These are phyloP conservation scores for Fusarium udum DNA, from an alignment of 2,329 filamentous ascomycete genomes.

Conservation along the genomic window DNA sequence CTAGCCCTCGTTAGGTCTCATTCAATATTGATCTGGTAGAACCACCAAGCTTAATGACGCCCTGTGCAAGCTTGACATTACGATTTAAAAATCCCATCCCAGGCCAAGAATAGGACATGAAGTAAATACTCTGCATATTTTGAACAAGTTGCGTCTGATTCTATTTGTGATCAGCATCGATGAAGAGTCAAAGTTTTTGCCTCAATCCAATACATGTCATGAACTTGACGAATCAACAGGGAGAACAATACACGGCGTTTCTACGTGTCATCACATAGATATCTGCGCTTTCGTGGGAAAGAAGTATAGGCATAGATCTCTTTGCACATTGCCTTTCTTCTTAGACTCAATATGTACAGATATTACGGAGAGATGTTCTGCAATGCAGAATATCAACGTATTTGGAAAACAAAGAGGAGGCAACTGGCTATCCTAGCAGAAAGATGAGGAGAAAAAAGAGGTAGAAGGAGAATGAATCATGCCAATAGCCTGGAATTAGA, in stretches of 20 bases:
- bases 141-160: background rate
- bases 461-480: background rate
- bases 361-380: background rate
- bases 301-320: background rate
- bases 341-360: background rate
- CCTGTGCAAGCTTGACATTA: background rate
- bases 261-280: background rate
- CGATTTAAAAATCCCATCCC: background rate
- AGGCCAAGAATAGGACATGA: background rate
- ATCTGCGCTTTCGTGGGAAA: background rate
- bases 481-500: background rate
- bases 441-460: background rate
- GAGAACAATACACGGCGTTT: slow-evolving; percentile 1
- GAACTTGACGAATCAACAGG: background rate
- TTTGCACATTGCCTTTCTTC: background rate
- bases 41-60: background rate
- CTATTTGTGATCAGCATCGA: background rate
- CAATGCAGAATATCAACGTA: background rate
- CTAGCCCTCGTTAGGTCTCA: background rate
- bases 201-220: background rate
- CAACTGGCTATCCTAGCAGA: background rate
- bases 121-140: background rate
- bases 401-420: background rate
- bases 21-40: background rate
- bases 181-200: background rate